phyloP scores from a whole-genome alignment of 257 asterid genomes.

The Solanum tacnaense region DNA sequence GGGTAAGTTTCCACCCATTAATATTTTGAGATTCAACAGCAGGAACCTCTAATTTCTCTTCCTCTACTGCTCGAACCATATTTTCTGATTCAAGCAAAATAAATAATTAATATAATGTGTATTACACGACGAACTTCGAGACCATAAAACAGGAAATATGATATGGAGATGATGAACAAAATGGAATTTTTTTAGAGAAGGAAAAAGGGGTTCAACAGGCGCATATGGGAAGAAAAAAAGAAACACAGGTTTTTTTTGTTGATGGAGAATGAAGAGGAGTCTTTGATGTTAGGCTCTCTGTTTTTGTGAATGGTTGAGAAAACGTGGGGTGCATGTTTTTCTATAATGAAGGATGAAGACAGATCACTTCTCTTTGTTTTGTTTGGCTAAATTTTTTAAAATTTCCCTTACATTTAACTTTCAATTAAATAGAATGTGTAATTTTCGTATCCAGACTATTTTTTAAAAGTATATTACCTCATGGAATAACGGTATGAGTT shows the following conservation, averaged over 20 bases:
- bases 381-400: not conserved
- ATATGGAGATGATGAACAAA: not conserved
- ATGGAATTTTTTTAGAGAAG: not conserved
- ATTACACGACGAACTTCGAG: not conserved
- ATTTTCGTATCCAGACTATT: not conserved
- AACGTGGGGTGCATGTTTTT: conserved; percentile 29
- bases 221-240: not conserved
- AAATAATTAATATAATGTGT: not conserved
- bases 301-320: conserved; percentile 6
- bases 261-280: not conserved
- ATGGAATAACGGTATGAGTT: not conserved
- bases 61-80: conserved; percentile 43
- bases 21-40: not conserved
- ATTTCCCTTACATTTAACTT: not conserved
- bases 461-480: not conserved
- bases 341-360: not conserved
- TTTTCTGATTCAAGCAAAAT: not conserved
- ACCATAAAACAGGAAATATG: not conserved
- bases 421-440: not conserved
- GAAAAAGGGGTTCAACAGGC: not conserved
- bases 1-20: not conserved
- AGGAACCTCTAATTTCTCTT: conserved; percentile 22
- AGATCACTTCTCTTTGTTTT: not conserved
- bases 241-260: not conserved
- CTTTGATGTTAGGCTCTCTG: not conserved